phyloP scores from a whole-genome alignment of 169 alveolate species.

The Toxoplasma gondii region DNA sequence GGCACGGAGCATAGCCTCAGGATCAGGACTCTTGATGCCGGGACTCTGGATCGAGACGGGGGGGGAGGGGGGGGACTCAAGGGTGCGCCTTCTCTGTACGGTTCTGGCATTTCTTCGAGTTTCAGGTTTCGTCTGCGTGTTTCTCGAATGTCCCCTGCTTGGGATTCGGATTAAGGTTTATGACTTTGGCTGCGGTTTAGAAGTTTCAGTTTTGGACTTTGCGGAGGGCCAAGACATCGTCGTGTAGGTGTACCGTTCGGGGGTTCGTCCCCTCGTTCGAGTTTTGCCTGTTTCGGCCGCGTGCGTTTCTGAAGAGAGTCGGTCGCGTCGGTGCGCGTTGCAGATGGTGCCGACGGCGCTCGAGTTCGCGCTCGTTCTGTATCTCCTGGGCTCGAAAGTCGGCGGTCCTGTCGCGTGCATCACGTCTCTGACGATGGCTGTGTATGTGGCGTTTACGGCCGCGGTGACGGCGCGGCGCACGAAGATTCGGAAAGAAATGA shows the following conservation, averaged over 20 bases:
- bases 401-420: conserved; percentile 75
- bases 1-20: background rate
- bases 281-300: background rate
- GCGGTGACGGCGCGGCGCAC: conserved; percentile 73
- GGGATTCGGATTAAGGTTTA: too few species aligned
- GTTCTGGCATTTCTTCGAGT: too few species aligned
- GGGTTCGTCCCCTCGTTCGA: too few species aligned
- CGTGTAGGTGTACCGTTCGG: too few species aligned
- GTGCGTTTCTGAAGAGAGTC: background rate
- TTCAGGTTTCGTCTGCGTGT: too few species aligned
- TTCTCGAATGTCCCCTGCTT: too few species aligned
- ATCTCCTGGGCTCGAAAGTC: conserved; percentile 68
- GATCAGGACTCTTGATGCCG: background rate
- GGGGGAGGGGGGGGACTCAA: too few species aligned
- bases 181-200: too few species aligned
- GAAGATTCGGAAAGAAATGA: conserved; percentile 71
- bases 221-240: too few species aligned
- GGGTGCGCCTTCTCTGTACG: too few species aligned
- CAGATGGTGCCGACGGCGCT: conserved; percentile 77
- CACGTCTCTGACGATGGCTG: conserved; percentile 72
- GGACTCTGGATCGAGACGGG: too few species aligned
- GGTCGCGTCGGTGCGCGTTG: conserved; percentile 50
- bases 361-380: conserved; percentile 72
- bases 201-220: too few species aligned
- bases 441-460: conserved; percentile 75